phyloP scores from a whole-genome alignment of 176 grass and related monocot species.

The Lolium multiflorum region DNA sequence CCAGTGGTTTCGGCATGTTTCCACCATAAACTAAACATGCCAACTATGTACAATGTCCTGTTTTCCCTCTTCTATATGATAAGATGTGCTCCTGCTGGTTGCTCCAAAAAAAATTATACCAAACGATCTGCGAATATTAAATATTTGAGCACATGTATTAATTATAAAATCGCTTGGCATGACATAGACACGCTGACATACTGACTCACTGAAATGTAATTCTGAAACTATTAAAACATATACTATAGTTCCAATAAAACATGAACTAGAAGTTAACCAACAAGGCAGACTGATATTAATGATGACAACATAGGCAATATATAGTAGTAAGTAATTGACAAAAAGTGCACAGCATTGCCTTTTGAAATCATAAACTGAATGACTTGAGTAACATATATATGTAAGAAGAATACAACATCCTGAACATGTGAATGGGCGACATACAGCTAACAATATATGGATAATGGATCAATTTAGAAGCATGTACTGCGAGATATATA shows the following conservation, averaged over 20 bases:
- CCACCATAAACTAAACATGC: too few relatives aligned
- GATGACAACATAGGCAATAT: background rate
- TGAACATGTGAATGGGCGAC: background rate
- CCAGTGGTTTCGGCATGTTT: too few relatives aligned
- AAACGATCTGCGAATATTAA: background rate
- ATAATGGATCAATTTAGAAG: background rate
- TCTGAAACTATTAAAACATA: background rate
- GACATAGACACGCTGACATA: too few relatives aligned
- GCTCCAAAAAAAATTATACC: background rate
- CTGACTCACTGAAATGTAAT: constrained; percentile 6
- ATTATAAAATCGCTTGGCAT: background rate
- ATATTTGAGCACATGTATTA: background rate
- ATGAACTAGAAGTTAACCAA: background rate
- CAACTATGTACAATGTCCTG: too few relatives aligned
- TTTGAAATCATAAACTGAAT: too few relatives aligned
- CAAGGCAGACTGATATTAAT: background rate
- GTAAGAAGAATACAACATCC: background rate
- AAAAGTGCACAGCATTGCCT: too few relatives aligned
- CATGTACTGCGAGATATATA: background rate
- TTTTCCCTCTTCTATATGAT: too few relatives aligned
- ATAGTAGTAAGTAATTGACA: too few relatives aligned
- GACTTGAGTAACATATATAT: background rate
- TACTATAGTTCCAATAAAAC: background rate
- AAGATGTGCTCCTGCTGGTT: too few relatives aligned
- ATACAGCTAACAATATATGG: too few relatives aligned